Evolutionary conservation across 2,329 filamentous ascomycete species (phyloP), one percentile per base, ranked within the genome.

Genomic region (Xylaria polymorpha): DNA sequence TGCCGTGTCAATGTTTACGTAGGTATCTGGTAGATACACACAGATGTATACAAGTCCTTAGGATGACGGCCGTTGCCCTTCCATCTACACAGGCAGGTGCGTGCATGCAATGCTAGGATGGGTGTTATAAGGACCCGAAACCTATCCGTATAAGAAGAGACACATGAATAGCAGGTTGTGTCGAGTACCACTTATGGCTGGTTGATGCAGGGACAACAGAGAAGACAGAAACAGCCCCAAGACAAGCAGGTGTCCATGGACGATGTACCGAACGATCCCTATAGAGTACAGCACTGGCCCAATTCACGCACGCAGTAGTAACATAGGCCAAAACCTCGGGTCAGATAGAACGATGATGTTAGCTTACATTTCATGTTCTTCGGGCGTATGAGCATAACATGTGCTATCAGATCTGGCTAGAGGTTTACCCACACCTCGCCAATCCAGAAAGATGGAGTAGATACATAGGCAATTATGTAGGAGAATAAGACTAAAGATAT

Each of bases 401-500:
- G 43, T 61, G 46, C 57, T 39, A 39, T 53, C 41, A 35, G 60
- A 50, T 43, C 41, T 46, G 55, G 25, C 56, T 50, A n/a, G 25
- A 64, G 53, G 37, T 58, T 18, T 63, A 60, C 63, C 53, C 15
- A 53, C 66, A 41, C 53, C 58, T 15, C 35, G 35, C 59, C 41
- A 41, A 63, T 67, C 55, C 50, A 68, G 32, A 65, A 61, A 62
- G 59, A 62, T 48, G 35, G 51, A 15, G 39, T 63, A 64, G 56
- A 64, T 70, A 67, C 60, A 44, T 39, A 53, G 55, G 53, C 41
- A 64, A 61, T 60, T 68, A 67, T 70, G 57, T 69, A 64, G 41
- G 51, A 50, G 58, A 65, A 65, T 59, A 65, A 68, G 50, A 53
- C 62, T 50, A 69, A 61, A 43, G 57, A 53, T 29, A 50, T 51